Conservation (phyloP, 2,329 filamentous ascomycete genomes). For the Chaetomiaceae sp. region DNA sequence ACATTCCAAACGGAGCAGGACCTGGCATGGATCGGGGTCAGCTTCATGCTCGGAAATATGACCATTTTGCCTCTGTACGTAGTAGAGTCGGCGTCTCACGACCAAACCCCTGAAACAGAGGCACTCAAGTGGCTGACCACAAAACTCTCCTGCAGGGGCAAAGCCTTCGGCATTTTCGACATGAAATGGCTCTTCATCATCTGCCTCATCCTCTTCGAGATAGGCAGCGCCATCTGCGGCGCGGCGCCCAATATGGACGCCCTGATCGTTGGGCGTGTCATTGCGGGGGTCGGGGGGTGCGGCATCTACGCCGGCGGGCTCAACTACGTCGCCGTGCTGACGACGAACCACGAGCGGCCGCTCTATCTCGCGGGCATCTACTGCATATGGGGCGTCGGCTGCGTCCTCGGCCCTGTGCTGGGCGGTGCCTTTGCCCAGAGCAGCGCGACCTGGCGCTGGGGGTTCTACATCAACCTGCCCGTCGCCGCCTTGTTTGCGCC, state of each 20-base stretch:
- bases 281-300: neutral
- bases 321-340: neutral
- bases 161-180: conserved; percentile 1
- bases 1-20: neutral
- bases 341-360: neutral
- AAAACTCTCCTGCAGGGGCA: neutral
- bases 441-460: conserved; percentile 4
- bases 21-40: conserved; percentile 1
- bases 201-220: neutral
- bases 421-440: neutral
- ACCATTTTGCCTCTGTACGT: neutral
- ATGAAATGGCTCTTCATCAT: neutral
- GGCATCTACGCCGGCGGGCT: neutral
- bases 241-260: conserved; percentile 3
- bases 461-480: conserved; percentile 4
- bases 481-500: neutral
- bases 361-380: neutral
- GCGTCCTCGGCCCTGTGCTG: neutral
- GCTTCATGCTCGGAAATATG: neutral
- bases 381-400: neutral
- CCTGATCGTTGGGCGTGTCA: neutral
- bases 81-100: too few species aligned
- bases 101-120: too few species aligned
- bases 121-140: neutral
- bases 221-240: conserved; percentile 1